phyloP scores from a whole-genome alignment of 2,329 filamentous ascomycete genomes.

The Pyricularia sp. region DNA sequence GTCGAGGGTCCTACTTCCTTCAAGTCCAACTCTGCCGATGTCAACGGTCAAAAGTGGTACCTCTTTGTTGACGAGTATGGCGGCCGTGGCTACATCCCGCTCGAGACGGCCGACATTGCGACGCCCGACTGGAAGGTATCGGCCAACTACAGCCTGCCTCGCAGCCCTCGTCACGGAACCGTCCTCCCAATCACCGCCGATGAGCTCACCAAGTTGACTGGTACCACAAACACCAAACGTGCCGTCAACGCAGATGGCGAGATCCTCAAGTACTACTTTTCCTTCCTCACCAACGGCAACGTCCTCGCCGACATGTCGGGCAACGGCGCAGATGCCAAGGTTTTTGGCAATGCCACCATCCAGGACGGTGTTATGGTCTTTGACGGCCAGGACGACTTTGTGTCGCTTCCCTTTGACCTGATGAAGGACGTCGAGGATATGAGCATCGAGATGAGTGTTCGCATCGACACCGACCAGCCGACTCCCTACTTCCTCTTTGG shows the following conservation, averaged over 20 bases:
- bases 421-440: slow-evolving; percentile 9
- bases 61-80: slow-evolving; percentile 42
- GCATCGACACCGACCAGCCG: slow-evolving; percentile 9
- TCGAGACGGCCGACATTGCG: slow-evolving; percentile 35
- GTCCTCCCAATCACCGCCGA: slow-evolving; percentile 36
- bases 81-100: slow-evolving; percentile 37
- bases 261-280: slow-evolving; percentile 12
- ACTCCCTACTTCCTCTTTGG: slow-evolving; percentile 14
- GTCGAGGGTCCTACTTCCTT: slow-evolving; percentile 41
- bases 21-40: slow-evolving; percentile 33
- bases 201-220: slow-evolving; percentile 23
- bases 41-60: slow-evolving; percentile 38
- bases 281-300: slow-evolving; percentile 4
- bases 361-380: slow-evolving; percentile 9
- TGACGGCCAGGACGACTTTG: slow-evolving; percentile 13
- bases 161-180: slow-evolving; percentile 38
- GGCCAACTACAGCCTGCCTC: slow-evolving; percentile 29
- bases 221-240: slow-evolving; percentile 7
- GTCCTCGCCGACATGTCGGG: slow-evolving; percentile 11
- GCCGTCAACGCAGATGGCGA: slow-evolving; percentile 8
- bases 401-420: slow-evolving; percentile 12
- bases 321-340: slow-evolving; percentile 10
- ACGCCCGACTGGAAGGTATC: slow-evolving; percentile 36
- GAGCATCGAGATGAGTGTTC: slow-evolving; percentile 10
- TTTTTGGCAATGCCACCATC: slow-evolving; percentile 10